Base-by-base conservation (phyloP, 768 basidiomycete genomes). In the Pleurotus platypus region DNA sequence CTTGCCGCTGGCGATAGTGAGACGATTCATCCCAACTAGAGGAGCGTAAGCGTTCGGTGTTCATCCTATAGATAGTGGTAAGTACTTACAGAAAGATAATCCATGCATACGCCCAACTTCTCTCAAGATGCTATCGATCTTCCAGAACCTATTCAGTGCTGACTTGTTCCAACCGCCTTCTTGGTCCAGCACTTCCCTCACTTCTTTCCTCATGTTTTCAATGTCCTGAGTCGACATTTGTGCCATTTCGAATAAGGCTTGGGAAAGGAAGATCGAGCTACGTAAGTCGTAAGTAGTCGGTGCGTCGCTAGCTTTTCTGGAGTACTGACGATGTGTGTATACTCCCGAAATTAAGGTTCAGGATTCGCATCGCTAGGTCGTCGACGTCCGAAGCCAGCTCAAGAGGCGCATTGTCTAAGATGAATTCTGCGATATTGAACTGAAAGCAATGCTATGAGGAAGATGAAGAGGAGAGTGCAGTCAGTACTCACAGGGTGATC, bases 331-430 rank as follows among this genome's bases (percentile, higher is more conserved):
- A 71, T 27, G 72, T 75, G 58, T 73, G 70, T 48, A 74, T 72
- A 61, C 71, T 75, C 18, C 68, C 72, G 64, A 74, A 74, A 57
- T 75, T 73, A n/a, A 76, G 61, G 58, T 73, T 72, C 62, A 74
- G 55, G n/a, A 73, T 54, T 37, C 72, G 66, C 62, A 70, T 67
- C 42, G 71, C 73, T 24, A 75, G 60, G 2, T 70, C 69, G 37
- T 48, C 24, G n/a, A 35, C 30, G 51, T 70, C 58, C 11, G 70
- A 49, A 2, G 67, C 62, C 57, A 72, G 71, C 26, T 70, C 56
- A 7, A 70, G 69, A 22, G 65, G 69, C 16, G 70, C 66, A 48
- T 57, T 67, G 48, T 63, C 55, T 24, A 72, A 58, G 20, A 75
- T 27, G 55, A 69, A 68, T 56, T 72, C 71, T 4, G 67, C 63